Evolutionary conservation across 2,329 filamentous ascomycete species (phyloP).

Genomic region (Cladophialophora bantiana): DNA sequence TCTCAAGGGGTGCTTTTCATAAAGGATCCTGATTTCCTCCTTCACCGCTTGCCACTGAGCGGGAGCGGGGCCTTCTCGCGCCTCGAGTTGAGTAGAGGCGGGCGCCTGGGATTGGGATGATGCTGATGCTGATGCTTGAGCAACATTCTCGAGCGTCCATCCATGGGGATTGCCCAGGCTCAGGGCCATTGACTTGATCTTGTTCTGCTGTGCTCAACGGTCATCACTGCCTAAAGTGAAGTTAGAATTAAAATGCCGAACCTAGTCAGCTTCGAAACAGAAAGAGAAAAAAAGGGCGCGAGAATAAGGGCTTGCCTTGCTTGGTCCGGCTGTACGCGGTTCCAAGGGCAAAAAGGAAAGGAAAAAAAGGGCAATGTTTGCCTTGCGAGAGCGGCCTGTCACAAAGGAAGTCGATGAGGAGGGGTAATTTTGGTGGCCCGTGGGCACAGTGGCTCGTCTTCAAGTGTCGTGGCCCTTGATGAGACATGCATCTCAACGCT

Average conservation of each 20-base stretch:
- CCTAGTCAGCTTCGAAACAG: constrained; percentile 20
- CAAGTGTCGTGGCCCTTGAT: constrained; percentile 30
- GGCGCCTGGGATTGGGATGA: constrained; percentile 8
- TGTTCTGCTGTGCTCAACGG: constrained; percentile 23
- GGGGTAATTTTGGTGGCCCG: constrained; percentile 27
- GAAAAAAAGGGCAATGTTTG: constrained; percentile 21
- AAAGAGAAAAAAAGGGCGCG: constrained; percentile 9
- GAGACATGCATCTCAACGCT: constrained; percentile 34
- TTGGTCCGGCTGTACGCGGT: background rate
- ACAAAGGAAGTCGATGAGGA: constrained; percentile 26
- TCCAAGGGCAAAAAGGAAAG: background rate
- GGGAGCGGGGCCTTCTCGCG: constrained; percentile 36
- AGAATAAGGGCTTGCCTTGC: constrained; percentile 9
- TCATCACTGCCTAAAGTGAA: constrained; percentile 36
- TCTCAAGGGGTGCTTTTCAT: constrained; percentile 38
- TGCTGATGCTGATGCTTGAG: constrained; percentile 22
- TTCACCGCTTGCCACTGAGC: constrained; percentile 39
- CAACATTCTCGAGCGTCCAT: constrained; percentile 33
- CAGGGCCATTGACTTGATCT: constrained; percentile 34
- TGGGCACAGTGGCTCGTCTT: constrained; percentile 26
- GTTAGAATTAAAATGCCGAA: constrained; percentile 26
- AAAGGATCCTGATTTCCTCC: constrained; percentile 37
- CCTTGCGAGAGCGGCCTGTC: constrained; percentile 31
- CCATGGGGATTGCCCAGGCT: constrained; percentile 28
- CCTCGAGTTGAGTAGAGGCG: constrained; percentile 30